Evolutionary conservation across 768 basidiomycete genomes (phyloP).

Genomic region (Russula griseocarnosa): DNA sequence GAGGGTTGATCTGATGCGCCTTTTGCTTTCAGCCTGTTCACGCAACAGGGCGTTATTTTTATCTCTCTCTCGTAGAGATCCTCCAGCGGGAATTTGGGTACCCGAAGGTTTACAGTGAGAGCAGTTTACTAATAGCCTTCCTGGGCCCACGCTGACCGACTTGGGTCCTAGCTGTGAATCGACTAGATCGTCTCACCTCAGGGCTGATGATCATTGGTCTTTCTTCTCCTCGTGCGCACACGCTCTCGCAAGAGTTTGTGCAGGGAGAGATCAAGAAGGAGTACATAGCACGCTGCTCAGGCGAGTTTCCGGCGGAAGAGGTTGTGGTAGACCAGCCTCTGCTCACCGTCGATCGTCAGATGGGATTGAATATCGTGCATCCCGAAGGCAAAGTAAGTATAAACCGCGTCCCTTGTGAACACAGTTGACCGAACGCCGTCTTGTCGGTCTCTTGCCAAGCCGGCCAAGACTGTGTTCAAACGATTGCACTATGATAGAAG

Average conservation of each 20-base stretch:
- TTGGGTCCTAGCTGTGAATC: conserved; percentile 75
- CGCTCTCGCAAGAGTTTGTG: conserved; percentile 76
- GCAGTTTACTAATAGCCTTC: conserved; percentile 30
- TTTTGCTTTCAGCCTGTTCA: conserved; percentile 69
- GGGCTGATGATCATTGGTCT: conserved; percentile 93
- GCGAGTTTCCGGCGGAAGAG: conserved; percentile 83
- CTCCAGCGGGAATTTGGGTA: conserved; percentile 80
- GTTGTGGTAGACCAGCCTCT: conserved; percentile 82
- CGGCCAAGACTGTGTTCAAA: conserved; percentile 85
- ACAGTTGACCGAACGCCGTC: neutral
- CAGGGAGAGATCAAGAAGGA: conserved; percentile 82
- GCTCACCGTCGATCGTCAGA: conserved; percentile 89
- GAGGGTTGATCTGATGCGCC: neutral
- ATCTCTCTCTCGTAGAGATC: conserved; percentile 84
- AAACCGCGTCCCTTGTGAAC: neutral
- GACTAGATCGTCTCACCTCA: conserved; percentile 90
- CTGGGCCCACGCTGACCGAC: neutral
- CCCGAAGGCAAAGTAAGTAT: conserved; percentile 81
- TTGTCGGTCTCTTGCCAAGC: conserved; percentile 39
- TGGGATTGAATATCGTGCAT: conserved; percentile 95
- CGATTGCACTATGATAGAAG: conserved; percentile 73
- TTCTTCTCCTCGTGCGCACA: conserved; percentile 60
- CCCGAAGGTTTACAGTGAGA: conserved; percentile 71
- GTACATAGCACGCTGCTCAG: conserved; percentile 84
- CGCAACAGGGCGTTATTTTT: conserved; percentile 83